Percentiles rank a stretch among this genome's conserved stretches.
phyloP scores from a whole-genome alignment of 148 eudicot species.

The Selenicereus undatus region DNA sequence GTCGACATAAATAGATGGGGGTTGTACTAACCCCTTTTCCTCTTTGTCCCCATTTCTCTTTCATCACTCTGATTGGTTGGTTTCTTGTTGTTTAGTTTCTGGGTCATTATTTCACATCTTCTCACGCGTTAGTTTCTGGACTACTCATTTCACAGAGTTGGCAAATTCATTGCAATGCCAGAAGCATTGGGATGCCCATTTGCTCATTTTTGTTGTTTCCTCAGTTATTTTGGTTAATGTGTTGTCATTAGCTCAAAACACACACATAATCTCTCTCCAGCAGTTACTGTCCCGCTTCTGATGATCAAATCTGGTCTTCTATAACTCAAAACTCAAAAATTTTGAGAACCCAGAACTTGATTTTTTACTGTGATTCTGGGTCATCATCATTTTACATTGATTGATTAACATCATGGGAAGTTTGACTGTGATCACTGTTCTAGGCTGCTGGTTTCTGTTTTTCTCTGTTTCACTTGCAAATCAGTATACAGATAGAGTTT shows the following conservation, averaged over 20 bases:
- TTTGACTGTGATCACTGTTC: slow-evolving; percentile 8
- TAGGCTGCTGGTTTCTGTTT: slow-evolving; percentile 29
- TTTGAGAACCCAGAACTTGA: slow-evolving; percentile 17
- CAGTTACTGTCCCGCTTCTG: background rate
- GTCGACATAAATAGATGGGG: slow-evolving; percentile 2
- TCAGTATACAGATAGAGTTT: slow-evolving; percentile 62
- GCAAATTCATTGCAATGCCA: slow-evolving; percentile 16
- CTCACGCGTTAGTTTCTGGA: slow-evolving; percentile 22
- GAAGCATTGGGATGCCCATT: slow-evolving; percentile 17
- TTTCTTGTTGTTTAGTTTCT: slow-evolving; percentile 4
- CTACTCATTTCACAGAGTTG: background rate
- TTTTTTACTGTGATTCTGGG: slow-evolving; percentile 18
- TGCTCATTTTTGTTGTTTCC: slow-evolving; percentile 12
- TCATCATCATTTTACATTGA: slow-evolving; percentile 8
- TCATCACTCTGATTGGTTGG: background rate
- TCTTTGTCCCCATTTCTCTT: background rate
- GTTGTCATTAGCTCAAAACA: background rate
- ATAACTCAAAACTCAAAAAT: slow-evolving; percentile 5
- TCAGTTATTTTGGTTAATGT: background rate
- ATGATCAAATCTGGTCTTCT: slow-evolving; percentile 15
- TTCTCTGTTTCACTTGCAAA: slow-evolving; percentile 37
- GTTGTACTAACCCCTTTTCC: background rate
- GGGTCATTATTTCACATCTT: background rate
- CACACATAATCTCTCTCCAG: background rate
- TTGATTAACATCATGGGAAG: slow-evolving; percentile 31